These are phyloP conservation scores for Chaetomidium leptoderma DNA, from an alignment of 495 filamentous ascomycete genomes.

Conservation along the genomic window DNA sequence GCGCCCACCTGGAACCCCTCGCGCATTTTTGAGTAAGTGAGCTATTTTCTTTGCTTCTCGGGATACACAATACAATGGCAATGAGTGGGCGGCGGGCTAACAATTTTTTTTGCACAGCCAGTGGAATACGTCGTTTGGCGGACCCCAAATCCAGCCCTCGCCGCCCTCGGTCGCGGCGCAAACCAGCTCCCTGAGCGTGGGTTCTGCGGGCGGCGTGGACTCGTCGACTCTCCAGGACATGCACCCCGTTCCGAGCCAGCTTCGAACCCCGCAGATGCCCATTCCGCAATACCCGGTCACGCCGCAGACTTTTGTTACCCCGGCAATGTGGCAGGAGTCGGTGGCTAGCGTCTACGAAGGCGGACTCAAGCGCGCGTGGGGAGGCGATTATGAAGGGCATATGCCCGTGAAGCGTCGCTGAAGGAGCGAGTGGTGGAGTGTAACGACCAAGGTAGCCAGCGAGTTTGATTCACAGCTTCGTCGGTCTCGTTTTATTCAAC, in stretches of 20 bases:
- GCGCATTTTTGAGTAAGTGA: conserved; percentile 84
- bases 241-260: conserved; percentile 44
- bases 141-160: conserved; percentile 48
- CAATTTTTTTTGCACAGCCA: conserved; percentile 49
- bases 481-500: too few relatives aligned
- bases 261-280: conserved; percentile 50
- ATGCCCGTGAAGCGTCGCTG: conserved; percentile 30
- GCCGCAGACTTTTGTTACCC: conserved; percentile 70
- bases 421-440: not conserved
- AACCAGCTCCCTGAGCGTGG: conserved; percentile 40
- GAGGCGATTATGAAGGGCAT: conserved; percentile 46
- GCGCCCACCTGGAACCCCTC: conserved; percentile 83
- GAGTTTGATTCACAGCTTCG: too few relatives aligned
- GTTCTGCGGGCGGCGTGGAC: conserved; percentile 48
- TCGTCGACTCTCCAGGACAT: conserved; percentile 49
- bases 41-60: not conserved
- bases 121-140: conserved; percentile 90
- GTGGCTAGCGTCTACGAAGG: conserved; percentile 86
- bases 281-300: conserved; percentile 54
- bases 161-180: conserved; percentile 38
- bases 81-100: conserved; percentile 27
- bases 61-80: not conserved
- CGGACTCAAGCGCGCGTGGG: conserved; percentile 73
- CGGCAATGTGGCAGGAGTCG: conserved; percentile 93
- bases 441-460: too few relatives aligned